These are phyloP conservation scores for Albizia julibrissin DNA, from an alignment of 306 rosid genomes.

Conservation along the genomic window DNA sequence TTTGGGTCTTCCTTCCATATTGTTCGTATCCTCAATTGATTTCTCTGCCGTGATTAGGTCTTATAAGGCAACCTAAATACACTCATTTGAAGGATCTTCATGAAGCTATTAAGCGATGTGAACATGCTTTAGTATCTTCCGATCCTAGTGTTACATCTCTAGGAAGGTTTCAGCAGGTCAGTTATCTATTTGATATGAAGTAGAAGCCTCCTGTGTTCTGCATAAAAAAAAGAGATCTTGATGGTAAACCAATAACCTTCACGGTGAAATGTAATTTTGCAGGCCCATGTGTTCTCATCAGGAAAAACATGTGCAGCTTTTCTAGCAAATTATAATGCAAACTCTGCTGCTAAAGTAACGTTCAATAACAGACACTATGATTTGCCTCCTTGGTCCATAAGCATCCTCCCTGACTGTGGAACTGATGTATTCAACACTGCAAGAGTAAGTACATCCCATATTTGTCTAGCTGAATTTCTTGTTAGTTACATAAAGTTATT, in stretches of 20 bases:
- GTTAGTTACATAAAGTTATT: constrained; percentile 26
- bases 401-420: constrained; percentile 95
- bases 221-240: neutral
- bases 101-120: constrained; percentile 73
- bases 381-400: constrained; percentile 96
- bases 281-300: constrained; percentile 83
- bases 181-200: constrained; percentile 30
- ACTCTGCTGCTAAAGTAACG: constrained; percentile 60
- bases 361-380: constrained; percentile 74
- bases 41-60: constrained; percentile 52
- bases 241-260: constrained; percentile 15
- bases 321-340: constrained; percentile 67
- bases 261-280: constrained; percentile 27
- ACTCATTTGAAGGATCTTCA: constrained; percentile 88
- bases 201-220: constrained; percentile 11
- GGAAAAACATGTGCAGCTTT: constrained; percentile 80
- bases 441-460: constrained; percentile 47
- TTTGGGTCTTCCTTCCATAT: neutral
- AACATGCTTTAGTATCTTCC: constrained; percentile 82
- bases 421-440: constrained; percentile 84
- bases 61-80: constrained; percentile 88
- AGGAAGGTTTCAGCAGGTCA: constrained; percentile 82
- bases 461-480: neutral
- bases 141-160: constrained; percentile 72
- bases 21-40: constrained; percentile 14